phyloP scores from a whole-genome alignment of 805 yeast species.

The Allodekkera sacchari region DNA sequence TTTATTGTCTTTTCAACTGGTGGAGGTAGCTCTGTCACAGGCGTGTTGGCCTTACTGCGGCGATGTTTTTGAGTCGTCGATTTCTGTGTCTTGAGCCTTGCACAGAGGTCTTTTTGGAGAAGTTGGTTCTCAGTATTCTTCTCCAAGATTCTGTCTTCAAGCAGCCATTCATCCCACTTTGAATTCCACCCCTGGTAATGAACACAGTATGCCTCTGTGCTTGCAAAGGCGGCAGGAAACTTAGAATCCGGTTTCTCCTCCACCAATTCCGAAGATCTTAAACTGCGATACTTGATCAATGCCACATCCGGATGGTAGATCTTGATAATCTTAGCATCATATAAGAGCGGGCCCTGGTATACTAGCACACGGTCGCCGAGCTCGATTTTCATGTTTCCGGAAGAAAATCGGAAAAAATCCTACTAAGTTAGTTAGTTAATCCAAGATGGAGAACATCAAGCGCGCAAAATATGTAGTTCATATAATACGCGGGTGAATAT shows the following conservation, averaged over 20 bases:
- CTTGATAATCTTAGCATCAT: constrained; percentile 76
- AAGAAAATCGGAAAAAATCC: constrained; percentile 1
- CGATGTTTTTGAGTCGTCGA: not conserved
- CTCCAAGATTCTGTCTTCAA: constrained; percentile 55
- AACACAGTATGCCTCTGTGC: constrained; percentile 40
- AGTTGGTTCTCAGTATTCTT: constrained; percentile 59
- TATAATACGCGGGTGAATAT: no score
- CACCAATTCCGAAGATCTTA: constrained; percentile 31
- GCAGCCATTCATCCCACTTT: constrained; percentile 97
- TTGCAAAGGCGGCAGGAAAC: constrained; percentile 12
- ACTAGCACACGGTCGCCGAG: constrained; percentile 47
- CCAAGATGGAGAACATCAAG: no score
- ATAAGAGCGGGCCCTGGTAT: constrained; percentile 83
- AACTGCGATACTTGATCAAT: constrained; percentile 22
- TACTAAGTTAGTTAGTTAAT: constrained; percentile 1
- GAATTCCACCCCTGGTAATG: constrained; percentile 96
- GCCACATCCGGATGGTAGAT: constrained; percentile 47
- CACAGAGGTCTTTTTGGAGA: constrained; percentile 52
- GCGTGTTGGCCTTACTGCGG: not conserved
- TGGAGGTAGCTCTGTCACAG: not conserved
- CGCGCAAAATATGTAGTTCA: no score
- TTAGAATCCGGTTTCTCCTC: constrained; percentile 15
- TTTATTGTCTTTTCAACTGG: not conserved
- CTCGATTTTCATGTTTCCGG: constrained; percentile 7
- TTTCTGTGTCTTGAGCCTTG: constrained; percentile 12